Percentiles rank a stretch among this genome's conserved stretches.
These are phyloP conservation scores for Diaporthe citrichinensis DNA, from an alignment of 2,329 filamentous ascomycete species.

Conservation along the genomic window DNA sequence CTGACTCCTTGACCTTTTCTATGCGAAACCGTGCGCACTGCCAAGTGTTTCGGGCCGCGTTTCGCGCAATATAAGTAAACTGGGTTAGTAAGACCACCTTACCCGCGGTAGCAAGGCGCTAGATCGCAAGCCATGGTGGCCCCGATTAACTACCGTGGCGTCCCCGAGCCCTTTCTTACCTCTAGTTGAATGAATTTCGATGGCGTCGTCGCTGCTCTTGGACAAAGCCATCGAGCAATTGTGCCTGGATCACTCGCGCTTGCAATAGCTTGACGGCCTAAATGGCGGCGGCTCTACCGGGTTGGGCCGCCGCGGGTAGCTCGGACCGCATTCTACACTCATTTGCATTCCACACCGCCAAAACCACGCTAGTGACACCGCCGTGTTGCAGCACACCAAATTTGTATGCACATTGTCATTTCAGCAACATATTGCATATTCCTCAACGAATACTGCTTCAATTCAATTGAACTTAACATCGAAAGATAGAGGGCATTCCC, in stretches of 20 bases:
- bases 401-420: too few species aligned
- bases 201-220: not conserved
- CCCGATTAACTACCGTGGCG: not conserved
- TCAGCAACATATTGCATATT: too few species aligned
- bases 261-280: too few species aligned
- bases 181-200: not conserved
- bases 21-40: not conserved
- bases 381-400: too few species aligned
- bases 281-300: not conserved
- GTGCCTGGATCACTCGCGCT: not conserved
- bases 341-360: too few species aligned
- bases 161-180: not conserved
- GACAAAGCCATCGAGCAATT: too few species aligned
- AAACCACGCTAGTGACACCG: too few species aligned
- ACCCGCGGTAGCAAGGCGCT: not conserved
- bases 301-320: not conserved
- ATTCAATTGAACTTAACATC: too few species aligned
- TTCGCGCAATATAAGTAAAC: conserved; percentile 17
- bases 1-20: not conserved
- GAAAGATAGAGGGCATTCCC: too few species aligned
- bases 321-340: not conserved
- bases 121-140: not conserved
- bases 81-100: not conserved
- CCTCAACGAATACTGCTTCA: too few species aligned
- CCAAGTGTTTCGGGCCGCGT: conserved; percentile 16